These are phyloP conservation scores for Vitis hybrid DNA, from an alignment of 177 flowering plant genomes.

Conservation along the genomic window DNA sequence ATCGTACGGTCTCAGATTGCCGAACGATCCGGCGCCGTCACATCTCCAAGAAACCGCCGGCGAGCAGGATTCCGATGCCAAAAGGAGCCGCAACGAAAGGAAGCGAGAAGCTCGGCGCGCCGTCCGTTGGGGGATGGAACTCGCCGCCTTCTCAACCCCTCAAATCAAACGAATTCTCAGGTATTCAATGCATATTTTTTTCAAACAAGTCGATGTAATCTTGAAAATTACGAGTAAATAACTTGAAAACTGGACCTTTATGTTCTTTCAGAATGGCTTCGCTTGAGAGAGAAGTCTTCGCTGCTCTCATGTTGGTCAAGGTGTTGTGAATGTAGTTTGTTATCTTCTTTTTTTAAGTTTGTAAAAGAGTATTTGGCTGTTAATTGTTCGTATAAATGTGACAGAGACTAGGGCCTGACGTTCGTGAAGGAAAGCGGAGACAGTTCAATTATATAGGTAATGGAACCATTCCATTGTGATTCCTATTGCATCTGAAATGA, in stretches of 20 bases:
- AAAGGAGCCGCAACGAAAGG: constrained; percentile 76
- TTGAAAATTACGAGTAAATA: not conserved
- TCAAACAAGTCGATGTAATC: not conserved
- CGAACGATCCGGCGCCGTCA: constrained; percentile 26
- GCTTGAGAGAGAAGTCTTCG: constrained; percentile 63
- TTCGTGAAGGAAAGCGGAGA: constrained; percentile 87
- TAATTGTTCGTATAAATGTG: constrained; percentile 39
- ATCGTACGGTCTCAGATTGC: constrained; percentile 34
- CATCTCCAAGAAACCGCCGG: constrained; percentile 19
- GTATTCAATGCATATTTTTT: constrained; percentile 20
- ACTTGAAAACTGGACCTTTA: not conserved
- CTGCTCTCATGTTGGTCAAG: constrained; percentile 83
- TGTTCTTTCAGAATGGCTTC: constrained; percentile 52
- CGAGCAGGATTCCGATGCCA: constrained; percentile 30
- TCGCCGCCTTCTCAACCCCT: constrained; percentile 65
- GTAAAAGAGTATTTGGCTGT: not conserved
- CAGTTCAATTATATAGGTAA: constrained; percentile 87
- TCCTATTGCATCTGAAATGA: not conserved
- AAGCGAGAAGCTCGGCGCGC: constrained; percentile 85
- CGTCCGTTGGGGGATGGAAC: constrained; percentile 86
- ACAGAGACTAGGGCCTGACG: constrained; percentile 82
- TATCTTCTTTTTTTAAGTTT: not conserved
- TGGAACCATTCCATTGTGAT: not conserved
- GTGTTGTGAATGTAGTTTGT: constrained; percentile 25
- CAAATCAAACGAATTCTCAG: constrained; percentile 80